These are phyloP conservation scores for Fusarium falciforme DNA, from an alignment of 2,329 filamentous ascomycete species.

Conservation along the genomic window DNA sequence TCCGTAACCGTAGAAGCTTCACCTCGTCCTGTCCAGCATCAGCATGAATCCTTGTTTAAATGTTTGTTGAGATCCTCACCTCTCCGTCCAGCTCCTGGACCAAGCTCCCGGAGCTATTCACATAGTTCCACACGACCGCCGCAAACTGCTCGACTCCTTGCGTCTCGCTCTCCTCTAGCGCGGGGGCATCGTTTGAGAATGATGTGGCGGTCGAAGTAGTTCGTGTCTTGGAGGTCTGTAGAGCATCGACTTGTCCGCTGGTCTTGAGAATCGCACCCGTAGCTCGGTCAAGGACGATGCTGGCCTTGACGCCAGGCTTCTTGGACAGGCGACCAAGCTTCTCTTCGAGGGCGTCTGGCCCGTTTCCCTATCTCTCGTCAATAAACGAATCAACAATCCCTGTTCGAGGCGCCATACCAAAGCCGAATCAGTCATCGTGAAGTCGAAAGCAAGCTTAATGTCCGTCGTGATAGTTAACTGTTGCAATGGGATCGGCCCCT, in stretches of 20 bases:
- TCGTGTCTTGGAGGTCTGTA: constrained; percentile 55
- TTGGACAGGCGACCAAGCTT: constrained; percentile 77
- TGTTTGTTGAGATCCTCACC: constrained; percentile 52
- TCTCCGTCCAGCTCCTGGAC: constrained; percentile 80
- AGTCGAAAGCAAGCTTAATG: not conserved
- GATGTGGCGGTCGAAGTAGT: constrained; percentile 52
- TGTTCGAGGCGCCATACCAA: constrained; percentile 29
- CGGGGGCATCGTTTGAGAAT: constrained; percentile 59
- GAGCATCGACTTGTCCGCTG: constrained; percentile 73
- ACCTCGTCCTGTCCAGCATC: constrained; percentile 73
- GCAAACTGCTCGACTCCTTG: constrained; percentile 79
- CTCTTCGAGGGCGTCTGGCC: constrained; percentile 72
- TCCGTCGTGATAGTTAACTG: constrained; percentile 18
- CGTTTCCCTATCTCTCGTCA: constrained; percentile 51
- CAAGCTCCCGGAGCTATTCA: constrained; percentile 74
- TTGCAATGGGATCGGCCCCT: constrained; percentile 14
- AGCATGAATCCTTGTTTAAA: constrained; percentile 28
- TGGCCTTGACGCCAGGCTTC: constrained; percentile 83
- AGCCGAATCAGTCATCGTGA: constrained; percentile 41
- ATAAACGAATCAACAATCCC: not conserved
- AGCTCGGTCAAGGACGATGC: constrained; percentile 77
- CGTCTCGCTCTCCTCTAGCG: constrained; percentile 60
- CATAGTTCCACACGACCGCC: constrained; percentile 79
- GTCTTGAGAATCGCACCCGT: constrained; percentile 81
- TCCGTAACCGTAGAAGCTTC: constrained; percentile 79